Evolutionary conservation across 129 eudicot genomes (phyloP), one percentile per base, ranked within the genome.

Genomic region (Flaveria ramosissima): DNA sequence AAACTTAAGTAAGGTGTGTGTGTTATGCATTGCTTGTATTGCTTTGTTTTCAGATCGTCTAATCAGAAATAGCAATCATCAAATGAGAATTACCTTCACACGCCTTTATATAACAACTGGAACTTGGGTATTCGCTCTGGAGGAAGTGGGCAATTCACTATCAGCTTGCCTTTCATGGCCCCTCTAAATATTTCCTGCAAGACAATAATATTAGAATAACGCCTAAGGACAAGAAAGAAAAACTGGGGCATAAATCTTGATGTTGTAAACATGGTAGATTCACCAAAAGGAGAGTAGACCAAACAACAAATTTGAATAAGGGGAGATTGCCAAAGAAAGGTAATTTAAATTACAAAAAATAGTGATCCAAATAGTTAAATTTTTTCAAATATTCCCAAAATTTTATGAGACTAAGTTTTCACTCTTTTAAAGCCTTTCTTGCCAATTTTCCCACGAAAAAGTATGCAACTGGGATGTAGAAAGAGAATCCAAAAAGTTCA

Each of bases 101-200:
- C 84, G 71, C 83, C 98, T 81, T 94, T 94, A 76, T 87, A 94
- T 61, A 94, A 85, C 80, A 94, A 65, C 75, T 91, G 96, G 73
- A 91, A 94, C 80, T 91, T 94, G 41, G 98, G 97, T 82, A 94
- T 91, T 75, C 96, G 76, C 83, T 94, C 97, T 0, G 97, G 98
- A 65, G 98, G 97, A 32, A 94, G 84, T 41, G 98, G 97, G 76
- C 98, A 94, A 20, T 71, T 82, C 62, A 94, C 97, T 66, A 94
- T 94, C 56, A 88, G 88, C 83, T 94, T 94, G 65, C 98, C 97
- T 83, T 94, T 94, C 98, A 94, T 94, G 71, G 98, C 98, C n/a
- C 93, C 98, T 87, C 97, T 85, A 73, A 74, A 94, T 78, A 94
- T 94, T 71, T 89, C 98, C 98, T 91, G 92, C 82, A 84, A 77